Evolutionary conservation across 495 filamentous ascomycete species (phyloP).

Genomic region (Neurospora intermedia): DNA sequence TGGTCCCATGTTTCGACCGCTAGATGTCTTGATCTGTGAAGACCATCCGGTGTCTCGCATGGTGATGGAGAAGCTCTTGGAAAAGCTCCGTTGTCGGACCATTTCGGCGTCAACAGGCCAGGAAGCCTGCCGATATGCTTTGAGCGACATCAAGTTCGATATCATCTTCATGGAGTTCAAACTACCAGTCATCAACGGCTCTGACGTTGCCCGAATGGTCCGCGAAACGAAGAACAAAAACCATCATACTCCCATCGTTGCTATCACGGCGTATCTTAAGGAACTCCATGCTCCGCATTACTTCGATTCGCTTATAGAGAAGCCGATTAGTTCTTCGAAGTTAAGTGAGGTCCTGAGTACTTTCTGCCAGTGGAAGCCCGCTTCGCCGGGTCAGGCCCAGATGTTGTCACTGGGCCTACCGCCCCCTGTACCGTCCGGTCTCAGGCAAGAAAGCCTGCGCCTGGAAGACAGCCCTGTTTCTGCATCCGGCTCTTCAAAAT

Average conservation of each 20-base stretch:
- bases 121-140: slow-evolving; percentile 82
- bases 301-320: slow-evolving; percentile 89
- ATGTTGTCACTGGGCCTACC: slow-evolving; percentile 27
- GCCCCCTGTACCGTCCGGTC: slow-evolving; percentile 49
- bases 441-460: slow-evolving; percentile 49
- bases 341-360: slow-evolving; percentile 73
- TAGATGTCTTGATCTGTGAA: slow-evolving; percentile 94
- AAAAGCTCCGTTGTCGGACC: slow-evolving; percentile 91
- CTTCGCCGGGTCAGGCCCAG: slow-evolving; percentile 39
- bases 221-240: slow-evolving; percentile 91
- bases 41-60: slow-evolving; percentile 95
- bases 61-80: slow-evolving; percentile 93
- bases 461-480: slow-evolving; percentile 80
- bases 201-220: slow-evolving; percentile 94
- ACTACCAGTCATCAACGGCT: slow-evolving; percentile 85
- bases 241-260: slow-evolving; percentile 87
- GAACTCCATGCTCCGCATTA: slow-evolving; percentile 89
- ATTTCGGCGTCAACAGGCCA: slow-evolving; percentile 80
- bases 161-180: slow-evolving; percentile 98
- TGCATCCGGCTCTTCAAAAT: slow-evolving; percentile 70
- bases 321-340: slow-evolving; percentile 84
- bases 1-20: slow-evolving; percentile 74
- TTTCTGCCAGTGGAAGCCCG: slow-evolving; percentile 87
- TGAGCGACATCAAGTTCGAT: slow-evolving; percentile 90
- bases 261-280: slow-evolving; percentile 95